phyloP scores from a whole-genome alignment of 225 moss, liverwort and hornwort genomes.

The Pseudisothecium myosuroides region DNA sequence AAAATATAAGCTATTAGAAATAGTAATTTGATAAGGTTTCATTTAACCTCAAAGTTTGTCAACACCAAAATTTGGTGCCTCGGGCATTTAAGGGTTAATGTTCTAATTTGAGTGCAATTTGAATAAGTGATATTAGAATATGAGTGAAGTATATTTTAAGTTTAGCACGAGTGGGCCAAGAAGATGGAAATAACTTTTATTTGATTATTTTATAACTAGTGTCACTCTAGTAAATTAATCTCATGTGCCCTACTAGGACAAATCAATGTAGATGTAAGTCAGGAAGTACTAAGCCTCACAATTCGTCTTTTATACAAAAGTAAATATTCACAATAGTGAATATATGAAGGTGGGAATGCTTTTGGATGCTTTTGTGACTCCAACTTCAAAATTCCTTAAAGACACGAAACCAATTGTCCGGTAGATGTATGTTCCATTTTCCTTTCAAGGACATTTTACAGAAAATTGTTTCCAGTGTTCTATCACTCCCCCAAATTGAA shows the following conservation, averaged over 20 bases:
- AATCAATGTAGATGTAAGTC: background rate
- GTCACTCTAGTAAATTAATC: accelerated
- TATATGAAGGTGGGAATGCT: background rate
- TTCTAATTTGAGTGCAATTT: background rate
- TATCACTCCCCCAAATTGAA: background rate
- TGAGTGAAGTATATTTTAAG: background rate
- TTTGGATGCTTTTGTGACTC: background rate
- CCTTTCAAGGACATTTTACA: background rate
- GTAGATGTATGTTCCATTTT: background rate
- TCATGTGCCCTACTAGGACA: background rate
- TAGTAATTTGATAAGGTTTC: no score
- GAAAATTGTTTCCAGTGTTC: background rate
- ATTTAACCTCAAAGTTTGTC: no score
- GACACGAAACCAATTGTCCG: accelerated
- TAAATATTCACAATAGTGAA: background rate
- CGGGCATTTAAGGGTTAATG: no score
- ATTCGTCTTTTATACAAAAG: background rate
- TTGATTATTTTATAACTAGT: background rate
- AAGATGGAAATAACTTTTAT: background rate
- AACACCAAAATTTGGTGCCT: no score
- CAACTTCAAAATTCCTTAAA: background rate
- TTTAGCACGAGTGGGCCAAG: background rate
- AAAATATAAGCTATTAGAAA: no score
- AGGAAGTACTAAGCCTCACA: no score
- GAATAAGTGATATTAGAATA: background rate